Percentiles rank a stretch among this genome's conserved stretches.
Evolutionary conservation across 345 rosid species (phyloP).

Genomic region (Firmiana major): DNA sequence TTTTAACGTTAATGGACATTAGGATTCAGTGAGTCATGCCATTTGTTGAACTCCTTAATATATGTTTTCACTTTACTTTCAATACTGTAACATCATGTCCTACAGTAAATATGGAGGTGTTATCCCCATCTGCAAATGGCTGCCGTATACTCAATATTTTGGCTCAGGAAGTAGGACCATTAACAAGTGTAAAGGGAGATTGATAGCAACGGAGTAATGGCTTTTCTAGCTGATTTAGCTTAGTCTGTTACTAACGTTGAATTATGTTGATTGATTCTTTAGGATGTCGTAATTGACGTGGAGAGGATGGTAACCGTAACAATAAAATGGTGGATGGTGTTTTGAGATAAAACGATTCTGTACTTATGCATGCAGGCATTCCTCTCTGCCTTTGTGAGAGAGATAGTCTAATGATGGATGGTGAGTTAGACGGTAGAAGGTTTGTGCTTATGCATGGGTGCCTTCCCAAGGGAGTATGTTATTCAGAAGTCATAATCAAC

Average conservation of each 20-base stretch:
- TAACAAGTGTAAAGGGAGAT: background rate
- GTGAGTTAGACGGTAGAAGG: background rate
- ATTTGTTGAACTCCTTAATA: background rate
- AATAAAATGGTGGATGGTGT: background rate
- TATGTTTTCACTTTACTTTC: background rate
- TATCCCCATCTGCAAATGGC: background rate
- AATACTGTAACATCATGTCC: background rate
- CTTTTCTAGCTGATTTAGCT: background rate
- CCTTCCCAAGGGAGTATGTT: background rate
- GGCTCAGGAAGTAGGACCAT: background rate
- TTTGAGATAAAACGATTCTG: background rate
- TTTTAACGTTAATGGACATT: background rate
- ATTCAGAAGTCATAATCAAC: background rate
- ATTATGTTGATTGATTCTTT: background rate
- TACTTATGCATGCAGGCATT: background rate
- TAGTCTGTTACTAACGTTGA: background rate
- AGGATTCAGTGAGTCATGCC: background rate
- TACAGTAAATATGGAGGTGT: background rate
- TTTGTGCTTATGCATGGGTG: background rate
- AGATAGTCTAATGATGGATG: background rate
- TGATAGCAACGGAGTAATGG: background rate
- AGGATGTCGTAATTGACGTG: background rate
- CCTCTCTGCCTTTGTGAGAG: background rate
- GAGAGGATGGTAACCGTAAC: background rate
- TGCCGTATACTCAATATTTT: background rate